Conservation (phyloP, 352 stramenopile species). For the Phytophthora constricta region DNA sequence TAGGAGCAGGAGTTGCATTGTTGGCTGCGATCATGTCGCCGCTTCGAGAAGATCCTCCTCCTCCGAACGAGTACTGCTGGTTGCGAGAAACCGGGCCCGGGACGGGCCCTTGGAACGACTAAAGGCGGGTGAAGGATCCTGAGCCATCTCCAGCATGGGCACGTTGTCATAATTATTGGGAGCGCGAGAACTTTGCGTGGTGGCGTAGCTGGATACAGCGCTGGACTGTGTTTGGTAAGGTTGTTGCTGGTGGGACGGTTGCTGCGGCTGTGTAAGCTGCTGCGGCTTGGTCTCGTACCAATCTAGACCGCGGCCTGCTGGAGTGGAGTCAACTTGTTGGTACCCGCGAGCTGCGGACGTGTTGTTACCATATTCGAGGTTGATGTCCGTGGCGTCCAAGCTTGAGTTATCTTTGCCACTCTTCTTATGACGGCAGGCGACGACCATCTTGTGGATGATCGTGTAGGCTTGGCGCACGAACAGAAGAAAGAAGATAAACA, state of each 20-base stretch:
- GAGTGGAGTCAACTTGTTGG: conserved; percentile 38
- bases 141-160: conserved; percentile 40
- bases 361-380: conserved; percentile 57
- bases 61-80: conserved; percentile 44
- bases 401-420: conserved; percentile 36
- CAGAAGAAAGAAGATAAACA: conserved; percentile 85
- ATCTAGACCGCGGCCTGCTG: conserved; percentile 17
- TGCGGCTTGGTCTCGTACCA: conserved; percentile 33
- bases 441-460: conserved; percentile 75
- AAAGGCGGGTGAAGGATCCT: conserved; percentile 29
- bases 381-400: conserved; percentile 49
- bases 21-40: conserved; percentile 21
- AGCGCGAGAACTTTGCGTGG: conserved; percentile 29
- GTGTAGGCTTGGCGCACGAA: conserved; percentile 83
- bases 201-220: conserved; percentile 31
- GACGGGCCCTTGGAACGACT: conserved; percentile 26
- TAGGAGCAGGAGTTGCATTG: conserved; percentile 19
- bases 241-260: conserved; percentile 20
- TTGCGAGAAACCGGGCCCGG: conserved; percentile 39
- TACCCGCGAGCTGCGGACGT: conserved; percentile 25
- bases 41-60: conserved; percentile 21
- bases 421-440: conserved; percentile 55
- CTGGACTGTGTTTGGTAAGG: conserved; percentile 33
- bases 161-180: conserved; percentile 29
- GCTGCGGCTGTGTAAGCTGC: conserved; percentile 11